These are phyloP conservation scores for Xylariaceae sp. DNA, from an alignment of 2,329 filamentous ascomycete species.

Conservation along the genomic window DNA sequence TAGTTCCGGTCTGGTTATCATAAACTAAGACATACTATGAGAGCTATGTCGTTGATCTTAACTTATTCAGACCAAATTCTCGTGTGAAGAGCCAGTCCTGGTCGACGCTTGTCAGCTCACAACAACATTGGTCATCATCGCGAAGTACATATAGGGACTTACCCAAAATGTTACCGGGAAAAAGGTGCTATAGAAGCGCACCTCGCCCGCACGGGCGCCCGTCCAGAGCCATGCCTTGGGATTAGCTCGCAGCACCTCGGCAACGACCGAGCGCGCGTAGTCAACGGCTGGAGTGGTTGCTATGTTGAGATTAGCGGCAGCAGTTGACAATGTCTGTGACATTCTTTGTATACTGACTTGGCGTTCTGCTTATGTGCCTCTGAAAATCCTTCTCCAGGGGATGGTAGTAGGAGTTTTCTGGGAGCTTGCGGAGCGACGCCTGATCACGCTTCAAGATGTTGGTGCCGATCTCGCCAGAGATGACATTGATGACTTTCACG, in stretches of 20 bases:
- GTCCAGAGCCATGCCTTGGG: constrained; percentile 5
- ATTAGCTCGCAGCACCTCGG: not conserved
- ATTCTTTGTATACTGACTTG: not conserved
- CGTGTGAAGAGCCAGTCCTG: constrained; percentile 1
- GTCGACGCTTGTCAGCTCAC: not conserved
- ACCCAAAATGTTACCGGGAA: constrained; percentile 2
- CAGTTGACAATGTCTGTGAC: not conserved
- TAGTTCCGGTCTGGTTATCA: no score
- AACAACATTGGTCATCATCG: not conserved
- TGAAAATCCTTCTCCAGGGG: constrained; percentile 18
- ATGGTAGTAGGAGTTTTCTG: constrained; percentile 19
- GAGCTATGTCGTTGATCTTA: not conserved
- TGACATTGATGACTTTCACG: constrained; percentile 21
- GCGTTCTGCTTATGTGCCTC: constrained; percentile 12
- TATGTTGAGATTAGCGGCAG: not conserved
- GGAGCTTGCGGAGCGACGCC: constrained; percentile 12
- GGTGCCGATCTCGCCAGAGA: constrained; percentile 27
- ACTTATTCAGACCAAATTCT: not conserved
- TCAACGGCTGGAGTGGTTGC: not conserved
- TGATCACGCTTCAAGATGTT: constrained; percentile 28
- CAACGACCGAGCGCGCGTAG: not conserved
- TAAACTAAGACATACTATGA: no score
- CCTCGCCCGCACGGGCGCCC: not conserved
- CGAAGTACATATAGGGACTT: not conserved
- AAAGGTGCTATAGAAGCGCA: not conserved